Base-by-base conservation (phyloP, 2,329 filamentous ascomycete genomes). In the Peltaster fructicola region DNA sequence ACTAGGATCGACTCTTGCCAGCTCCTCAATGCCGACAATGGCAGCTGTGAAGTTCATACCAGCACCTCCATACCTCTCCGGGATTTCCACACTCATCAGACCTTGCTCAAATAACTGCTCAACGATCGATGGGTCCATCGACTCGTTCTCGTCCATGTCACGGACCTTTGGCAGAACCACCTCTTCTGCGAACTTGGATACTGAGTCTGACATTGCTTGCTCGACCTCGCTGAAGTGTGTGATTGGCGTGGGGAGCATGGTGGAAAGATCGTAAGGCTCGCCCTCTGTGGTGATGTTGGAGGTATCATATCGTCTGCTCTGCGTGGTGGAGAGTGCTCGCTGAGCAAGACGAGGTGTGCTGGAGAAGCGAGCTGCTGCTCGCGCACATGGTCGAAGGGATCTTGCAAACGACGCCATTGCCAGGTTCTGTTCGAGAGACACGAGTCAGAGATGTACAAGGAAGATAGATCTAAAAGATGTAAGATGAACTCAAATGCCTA, bases 21-120 rank as follows among this genome's bases (percentile, higher is more conserved):
- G 63, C 63, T 98, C 88, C 57, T 98, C 88, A 42, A 98, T 98
- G 14, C 80, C 85, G 21, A 98, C 74, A 47, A 98, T 92, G 32
- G 84, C 85, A 1, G 84, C 62, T 1, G 88, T 95, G 57, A 98
- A 98, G 66, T 93, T 93, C 88, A 98, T 95, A 40, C 84, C 88
- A 0, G 85, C 80, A 32, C 88, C 88, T 32, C 88, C 88, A 48
- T 75, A 98, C 53, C 93, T 84, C 54, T 98, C 88, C 9, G 88
- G 85, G 30, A 98, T 92, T 59, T 98, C 88, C 36, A 98, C 68
- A 33, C 82, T 77, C 88, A 98, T 98, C 24, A 98, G 61, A 1
- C 88, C 88, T 50, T 95, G 84, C 60, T 98, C 88, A 44, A 98
- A 98, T 25, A 92, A 67, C 55, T 88, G 78, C 59, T 92, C 82